Evolutionary conservation across 1,284 basidiomycete genomes (phyloP).

Genomic region (Bondarzewia mesenterica): DNA sequence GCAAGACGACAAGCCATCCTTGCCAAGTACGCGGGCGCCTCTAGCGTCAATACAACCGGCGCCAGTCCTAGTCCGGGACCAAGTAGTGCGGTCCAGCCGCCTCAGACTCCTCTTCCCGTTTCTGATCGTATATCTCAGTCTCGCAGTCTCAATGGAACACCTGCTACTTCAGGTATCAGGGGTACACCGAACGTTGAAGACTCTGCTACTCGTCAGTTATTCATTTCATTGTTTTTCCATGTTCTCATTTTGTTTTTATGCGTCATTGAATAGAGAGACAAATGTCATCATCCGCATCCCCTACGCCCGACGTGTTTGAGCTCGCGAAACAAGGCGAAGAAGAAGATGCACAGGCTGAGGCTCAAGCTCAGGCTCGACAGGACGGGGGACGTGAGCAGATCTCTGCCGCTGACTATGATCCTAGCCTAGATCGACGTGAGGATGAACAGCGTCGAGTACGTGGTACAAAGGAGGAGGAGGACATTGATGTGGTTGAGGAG

Average conservation of each 20-base stretch:
- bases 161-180: slow-evolving; percentile 14
- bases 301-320: slow-evolving; percentile 45
- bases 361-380: slow-evolving; percentile 25
- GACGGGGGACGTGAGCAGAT: slow-evolving; percentile 59
- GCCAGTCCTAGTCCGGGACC: slow-evolving; percentile 49
- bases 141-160: slow-evolving; percentile 34
- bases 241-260: background rate
- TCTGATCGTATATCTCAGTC: slow-evolving; percentile 56
- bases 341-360: slow-evolving; percentile 31
- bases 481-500: slow-evolving; percentile 52
- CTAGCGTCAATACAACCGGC: slow-evolving; percentile 28
- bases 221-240: slow-evolving; percentile 3
- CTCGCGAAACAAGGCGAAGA: slow-evolving; percentile 54
- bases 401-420: slow-evolving; percentile 91
- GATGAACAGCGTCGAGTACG: slow-evolving; percentile 67
- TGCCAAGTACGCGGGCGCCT: slow-evolving; percentile 64
- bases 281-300: slow-evolving; percentile 43
- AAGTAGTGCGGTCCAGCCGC: slow-evolving; percentile 68
- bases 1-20: slow-evolving; percentile 79
- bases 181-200: background rate
- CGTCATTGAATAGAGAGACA: slow-evolving; percentile 25
- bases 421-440: slow-evolving; percentile 74
- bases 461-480: slow-evolving; percentile 33
- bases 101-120: slow-evolving; percentile 43
- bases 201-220: slow-evolving; percentile 5